Conservation (phyloP, 2,329 filamentous ascomycete species). For the Hansfordia pulvinata region DNA sequence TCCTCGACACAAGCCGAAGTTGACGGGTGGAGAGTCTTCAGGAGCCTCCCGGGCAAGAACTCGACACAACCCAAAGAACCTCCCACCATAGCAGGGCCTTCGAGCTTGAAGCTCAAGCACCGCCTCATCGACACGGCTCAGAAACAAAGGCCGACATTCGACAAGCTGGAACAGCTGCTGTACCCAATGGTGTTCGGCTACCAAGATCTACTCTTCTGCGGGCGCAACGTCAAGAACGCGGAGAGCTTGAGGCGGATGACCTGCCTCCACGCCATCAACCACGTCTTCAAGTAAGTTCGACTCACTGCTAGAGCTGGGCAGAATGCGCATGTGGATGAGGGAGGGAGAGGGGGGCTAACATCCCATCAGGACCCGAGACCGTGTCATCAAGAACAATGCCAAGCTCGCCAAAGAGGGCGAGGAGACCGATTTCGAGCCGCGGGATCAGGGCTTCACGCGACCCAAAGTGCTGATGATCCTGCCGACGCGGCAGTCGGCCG, state of each 20-base stretch:
- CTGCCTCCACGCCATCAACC: conserved; percentile 79
- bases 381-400: conserved; percentile 84
- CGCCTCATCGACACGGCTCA: conserved; percentile 44
- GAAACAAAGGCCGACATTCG: conserved; percentile 42
- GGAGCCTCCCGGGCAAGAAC: conserved; percentile 29
- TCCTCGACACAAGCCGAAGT: conserved; percentile 29
- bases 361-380: conserved; percentile 57
- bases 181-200: conserved; percentile 70
- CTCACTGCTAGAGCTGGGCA: neutral
- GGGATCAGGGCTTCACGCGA: conserved; percentile 90
- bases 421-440: conserved; percentile 54
- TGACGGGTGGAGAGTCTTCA: conserved; percentile 32
- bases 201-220: conserved; percentile 64
- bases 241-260: conserved; percentile 55
- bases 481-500: conserved; percentile 78
- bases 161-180: conserved; percentile 48
- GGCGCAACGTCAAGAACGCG: conserved; percentile 56
- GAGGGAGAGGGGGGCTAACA: too few relatives aligned
- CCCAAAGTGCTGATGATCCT: conserved; percentile 87
- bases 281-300: conserved; percentile 58
- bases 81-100: conserved; percentile 23
- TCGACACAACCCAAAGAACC: conserved; percentile 17
- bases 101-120: conserved; percentile 52
- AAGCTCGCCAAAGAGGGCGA: conserved; percentile 56
- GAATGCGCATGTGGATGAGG: neutral